These are phyloP conservation scores for Isochrysis galbana DNA, from an alignment of 78 protist species.

Conservation along the genomic window DNA sequence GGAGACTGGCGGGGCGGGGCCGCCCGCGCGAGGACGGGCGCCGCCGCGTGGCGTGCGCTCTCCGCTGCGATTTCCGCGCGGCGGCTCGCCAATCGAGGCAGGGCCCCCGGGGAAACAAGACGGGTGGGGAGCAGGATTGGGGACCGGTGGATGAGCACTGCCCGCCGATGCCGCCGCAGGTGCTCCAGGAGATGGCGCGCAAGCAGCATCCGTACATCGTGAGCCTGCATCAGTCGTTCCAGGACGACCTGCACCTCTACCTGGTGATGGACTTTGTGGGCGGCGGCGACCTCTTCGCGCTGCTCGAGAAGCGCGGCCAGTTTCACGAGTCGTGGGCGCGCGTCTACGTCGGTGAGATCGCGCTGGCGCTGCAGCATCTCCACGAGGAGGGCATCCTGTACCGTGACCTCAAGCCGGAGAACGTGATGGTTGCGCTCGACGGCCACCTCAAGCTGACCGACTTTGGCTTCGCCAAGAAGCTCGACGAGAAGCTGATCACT, in stretches of 20 bases:
- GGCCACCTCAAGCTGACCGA: slow-evolving; percentile 52
- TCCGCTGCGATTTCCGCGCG: no score
- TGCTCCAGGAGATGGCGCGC: slow-evolving; percentile 39
- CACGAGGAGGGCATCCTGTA: slow-evolving; percentile 64
- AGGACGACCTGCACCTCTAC: slow-evolving; percentile 30
- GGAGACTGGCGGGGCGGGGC: no score
- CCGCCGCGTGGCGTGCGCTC: no score
- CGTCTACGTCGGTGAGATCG: slow-evolving; percentile 34
- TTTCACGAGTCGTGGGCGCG: background rate
- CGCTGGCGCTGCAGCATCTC: slow-evolving; percentile 62
- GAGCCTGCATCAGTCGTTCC: slow-evolving; percentile 59
- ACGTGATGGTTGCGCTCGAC: slow-evolving; percentile 32
- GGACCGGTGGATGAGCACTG: no score
- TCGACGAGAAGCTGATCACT: background rate
- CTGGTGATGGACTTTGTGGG: slow-evolving; percentile 44
- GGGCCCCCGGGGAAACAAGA: no score
- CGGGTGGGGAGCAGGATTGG: no score
- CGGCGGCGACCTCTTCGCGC: slow-evolving; percentile 52
- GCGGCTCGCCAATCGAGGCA: no score
- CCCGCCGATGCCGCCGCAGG: no score
- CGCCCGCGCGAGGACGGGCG: no score
- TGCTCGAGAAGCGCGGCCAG: background rate
- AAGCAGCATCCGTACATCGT: slow-evolving; percentile 81
- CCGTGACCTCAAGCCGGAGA: slow-evolving; percentile 66
- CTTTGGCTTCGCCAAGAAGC: slow-evolving; percentile 49